Evolutionary conservation across 306 rosid genomes (phyloP).

Genomic region (Gynostemma pentaphyllum): DNA sequence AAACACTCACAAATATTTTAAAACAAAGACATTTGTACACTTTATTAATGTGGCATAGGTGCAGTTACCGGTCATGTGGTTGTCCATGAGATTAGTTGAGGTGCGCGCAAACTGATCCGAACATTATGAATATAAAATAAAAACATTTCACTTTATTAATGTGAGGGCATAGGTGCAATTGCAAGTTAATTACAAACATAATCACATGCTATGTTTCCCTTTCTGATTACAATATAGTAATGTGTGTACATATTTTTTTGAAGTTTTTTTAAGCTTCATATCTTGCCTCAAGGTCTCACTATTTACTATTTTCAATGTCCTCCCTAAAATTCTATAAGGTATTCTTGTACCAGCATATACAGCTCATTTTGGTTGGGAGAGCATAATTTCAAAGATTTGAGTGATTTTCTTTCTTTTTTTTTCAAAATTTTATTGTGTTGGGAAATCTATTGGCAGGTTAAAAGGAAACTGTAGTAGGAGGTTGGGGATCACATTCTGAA

Average conservation of each 20-base stretch:
- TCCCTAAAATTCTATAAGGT: constrained; percentile 9
- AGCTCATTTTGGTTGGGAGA: constrained; percentile 4
- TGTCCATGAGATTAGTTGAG: no score
- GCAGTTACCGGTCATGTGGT: no score
- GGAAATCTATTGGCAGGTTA: neutral
- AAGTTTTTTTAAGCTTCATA: constrained; percentile 9
- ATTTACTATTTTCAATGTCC: neutral
- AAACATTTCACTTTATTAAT: no score
- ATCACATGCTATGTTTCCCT: constrained; percentile 13
- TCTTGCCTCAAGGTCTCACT: neutral
- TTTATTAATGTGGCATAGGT: no score
- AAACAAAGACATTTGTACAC: no score
- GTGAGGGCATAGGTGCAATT: neutral
- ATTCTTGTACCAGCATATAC: constrained; percentile 6
- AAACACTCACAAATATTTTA: no score
- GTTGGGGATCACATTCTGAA: neutral
- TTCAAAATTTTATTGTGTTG: neutral
- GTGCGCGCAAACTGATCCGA: no score
- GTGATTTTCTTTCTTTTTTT: no score
- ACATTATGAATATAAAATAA: no score
- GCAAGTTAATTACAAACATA: constrained; percentile 8
- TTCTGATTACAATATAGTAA: constrained; percentile 2
- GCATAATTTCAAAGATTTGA: neutral
- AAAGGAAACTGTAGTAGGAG: neutral
- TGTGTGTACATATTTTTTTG: constrained; percentile 6